These are phyloP conservation scores for Mrakia hoshinonis DNA, from an alignment of 768 basidiomycete genomes.

Conservation along the genomic window DNA sequence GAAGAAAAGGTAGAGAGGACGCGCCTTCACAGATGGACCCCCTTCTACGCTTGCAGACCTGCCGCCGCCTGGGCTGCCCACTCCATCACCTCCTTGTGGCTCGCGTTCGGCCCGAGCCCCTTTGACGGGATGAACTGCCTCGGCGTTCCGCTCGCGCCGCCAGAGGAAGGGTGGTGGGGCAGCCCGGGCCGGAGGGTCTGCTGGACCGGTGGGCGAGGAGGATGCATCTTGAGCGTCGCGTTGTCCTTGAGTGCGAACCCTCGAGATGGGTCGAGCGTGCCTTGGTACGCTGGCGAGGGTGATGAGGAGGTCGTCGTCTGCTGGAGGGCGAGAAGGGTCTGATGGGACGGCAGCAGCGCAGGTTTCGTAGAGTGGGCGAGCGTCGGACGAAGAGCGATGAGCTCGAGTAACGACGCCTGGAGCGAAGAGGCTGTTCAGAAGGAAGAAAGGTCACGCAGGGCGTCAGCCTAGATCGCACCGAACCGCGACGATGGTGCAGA, in stretches of 20 bases:
- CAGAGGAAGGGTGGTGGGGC: too few relatives aligned
- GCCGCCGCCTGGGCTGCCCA: too few relatives aligned
- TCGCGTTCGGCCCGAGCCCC: too few relatives aligned
- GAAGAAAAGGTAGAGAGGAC: too few relatives aligned
- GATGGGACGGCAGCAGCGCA: neutral
- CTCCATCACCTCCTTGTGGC: too few relatives aligned
- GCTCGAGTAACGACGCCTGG: neutral
- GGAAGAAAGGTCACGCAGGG: neutral
- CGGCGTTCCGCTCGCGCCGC: too few relatives aligned
- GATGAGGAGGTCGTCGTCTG: neutral
- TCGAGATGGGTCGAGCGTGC: neutral
- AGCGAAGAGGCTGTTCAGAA: neutral
- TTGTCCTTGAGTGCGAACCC: slow-evolving; percentile 7
- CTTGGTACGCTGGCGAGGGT: neutral
- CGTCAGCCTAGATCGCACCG: neutral
- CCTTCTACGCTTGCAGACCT: too few relatives aligned
- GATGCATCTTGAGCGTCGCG: neutral
- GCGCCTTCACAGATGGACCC: too few relatives aligned
- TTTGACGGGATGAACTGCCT: too few relatives aligned
- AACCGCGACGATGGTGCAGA: neutral
- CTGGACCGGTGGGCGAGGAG: neutral
- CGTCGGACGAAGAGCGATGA: neutral
- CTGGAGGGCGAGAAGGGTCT: neutral
- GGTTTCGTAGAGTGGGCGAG: neutral
- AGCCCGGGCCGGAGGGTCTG: too few relatives aligned